These are phyloP conservation scores for Rickenella mellea DNA, from an alignment of 768 basidiomycete genomes.

Conservation along the genomic window DNA sequence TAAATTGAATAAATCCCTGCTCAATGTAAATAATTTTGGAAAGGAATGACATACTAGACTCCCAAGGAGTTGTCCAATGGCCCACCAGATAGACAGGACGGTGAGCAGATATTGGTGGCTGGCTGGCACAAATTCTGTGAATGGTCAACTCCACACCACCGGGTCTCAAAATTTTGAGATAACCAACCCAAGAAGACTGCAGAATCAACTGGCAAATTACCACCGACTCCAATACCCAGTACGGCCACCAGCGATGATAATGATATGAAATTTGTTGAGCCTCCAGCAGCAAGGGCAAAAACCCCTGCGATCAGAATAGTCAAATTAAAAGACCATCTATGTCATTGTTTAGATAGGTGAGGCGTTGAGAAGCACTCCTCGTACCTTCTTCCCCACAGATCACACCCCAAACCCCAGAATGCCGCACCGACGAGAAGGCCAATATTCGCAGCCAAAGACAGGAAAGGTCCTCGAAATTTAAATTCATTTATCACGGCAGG, in stretches of 20 bases:
- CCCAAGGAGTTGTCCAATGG: conserved; percentile 42
- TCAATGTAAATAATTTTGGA: neutral
- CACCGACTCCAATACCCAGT: conserved; percentile 41
- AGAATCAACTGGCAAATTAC: conserved; percentile 49
- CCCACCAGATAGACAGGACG: conserved; percentile 51
- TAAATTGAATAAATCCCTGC: neutral
- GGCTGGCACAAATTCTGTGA: conserved; percentile 38
- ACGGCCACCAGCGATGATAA: conserved; percentile 38
- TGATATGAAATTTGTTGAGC: conserved; percentile 34
- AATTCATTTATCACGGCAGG: conserved; percentile 41
- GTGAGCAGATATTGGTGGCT: conserved; percentile 52
- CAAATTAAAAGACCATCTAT: conserved; percentile 42
- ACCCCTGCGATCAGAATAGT: conserved; percentile 44
- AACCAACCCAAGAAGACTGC: conserved; percentile 38
- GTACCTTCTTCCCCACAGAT: conserved; percentile 41
- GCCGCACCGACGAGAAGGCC: conserved; percentile 44
- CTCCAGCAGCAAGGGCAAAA: conserved; percentile 44
- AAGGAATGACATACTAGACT: conserved; percentile 27
- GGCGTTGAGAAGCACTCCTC: conserved; percentile 4
- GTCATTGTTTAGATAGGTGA: too few relatives aligned
- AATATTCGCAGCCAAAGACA: conserved; percentile 41
- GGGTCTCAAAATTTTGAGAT: neutral
- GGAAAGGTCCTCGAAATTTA: conserved; percentile 33
- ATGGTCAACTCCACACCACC: conserved; percentile 4
- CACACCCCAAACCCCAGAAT: conserved; percentile 39